These are phyloP conservation scores for Boletus tylopilopsis DNA, from an alignment of 768 basidiomycete species.

Conservation along the genomic window DNA sequence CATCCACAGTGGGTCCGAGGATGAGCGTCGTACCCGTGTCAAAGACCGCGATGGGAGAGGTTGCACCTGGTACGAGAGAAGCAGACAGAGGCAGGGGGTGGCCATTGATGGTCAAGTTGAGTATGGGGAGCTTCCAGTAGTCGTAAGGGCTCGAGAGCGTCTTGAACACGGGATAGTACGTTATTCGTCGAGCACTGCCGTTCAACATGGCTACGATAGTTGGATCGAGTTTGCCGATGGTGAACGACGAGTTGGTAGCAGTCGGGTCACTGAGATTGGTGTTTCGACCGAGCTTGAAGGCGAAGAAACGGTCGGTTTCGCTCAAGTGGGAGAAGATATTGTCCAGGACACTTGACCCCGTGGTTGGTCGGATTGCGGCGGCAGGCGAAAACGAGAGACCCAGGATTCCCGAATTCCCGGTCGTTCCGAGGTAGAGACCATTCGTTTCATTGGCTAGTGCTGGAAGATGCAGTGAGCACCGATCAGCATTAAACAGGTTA, in stretches of 20 bases:
- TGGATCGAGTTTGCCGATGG: slow-evolving; percentile 48
- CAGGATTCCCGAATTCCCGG: slow-evolving; percentile 52
- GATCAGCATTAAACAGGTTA: neutral
- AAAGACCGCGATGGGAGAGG: slow-evolving; percentile 50
- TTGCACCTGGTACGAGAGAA: slow-evolving; percentile 42
- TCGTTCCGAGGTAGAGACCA: slow-evolving; percentile 41
- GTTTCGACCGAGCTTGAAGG: slow-evolving; percentile 44
- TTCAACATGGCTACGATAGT: slow-evolving; percentile 20
- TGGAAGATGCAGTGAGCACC: slow-evolving; percentile 18
- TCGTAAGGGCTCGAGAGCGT: slow-evolving; percentile 38
- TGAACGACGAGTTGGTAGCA: slow-evolving; percentile 41
- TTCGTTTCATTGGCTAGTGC: slow-evolving; percentile 43
- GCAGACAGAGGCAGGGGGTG: slow-evolving; percentile 38
- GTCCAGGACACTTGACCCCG: slow-evolving; percentile 44
- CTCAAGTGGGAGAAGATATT: slow-evolving; percentile 44
- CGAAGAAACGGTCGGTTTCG: slow-evolving; percentile 44
- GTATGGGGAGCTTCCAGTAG: slow-evolving; percentile 57
- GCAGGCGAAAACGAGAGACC: slow-evolving; percentile 50
- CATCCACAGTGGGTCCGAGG: slow-evolving; percentile 50
- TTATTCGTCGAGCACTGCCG: slow-evolving; percentile 30
- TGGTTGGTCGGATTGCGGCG: slow-evolving; percentile 42
- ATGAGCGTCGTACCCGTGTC: slow-evolving; percentile 62
- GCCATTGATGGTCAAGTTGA: slow-evolving; percentile 42
- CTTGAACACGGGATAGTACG: slow-evolving; percentile 39
- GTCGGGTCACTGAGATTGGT: slow-evolving; percentile 15